phyloP scores from a whole-genome alignment of 345 rosid species.

The Bruguiera gymnorhiza region DNA sequence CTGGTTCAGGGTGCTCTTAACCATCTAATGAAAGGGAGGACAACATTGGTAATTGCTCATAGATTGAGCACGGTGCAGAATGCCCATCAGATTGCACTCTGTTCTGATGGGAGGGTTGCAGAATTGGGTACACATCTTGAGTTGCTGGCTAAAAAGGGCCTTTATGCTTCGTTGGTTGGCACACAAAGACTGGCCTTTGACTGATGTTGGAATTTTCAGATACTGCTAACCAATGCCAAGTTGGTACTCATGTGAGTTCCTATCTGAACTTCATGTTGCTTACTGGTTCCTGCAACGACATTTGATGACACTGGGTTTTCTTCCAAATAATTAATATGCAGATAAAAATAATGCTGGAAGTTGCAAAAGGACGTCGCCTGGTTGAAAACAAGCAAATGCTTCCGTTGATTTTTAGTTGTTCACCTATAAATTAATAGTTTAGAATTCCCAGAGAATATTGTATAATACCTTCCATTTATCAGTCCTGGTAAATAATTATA shows the following conservation, averaged over 20 bases:
- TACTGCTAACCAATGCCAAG: slow-evolving; percentile 29
- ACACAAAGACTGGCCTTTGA: slow-evolving; percentile 95
- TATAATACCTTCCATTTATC: too few relatives aligned
- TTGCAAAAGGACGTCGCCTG: neutral
- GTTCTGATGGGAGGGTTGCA: slow-evolving; percentile 68
- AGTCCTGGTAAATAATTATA: too few relatives aligned
- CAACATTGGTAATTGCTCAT: slow-evolving; percentile 92
- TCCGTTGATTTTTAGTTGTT: neutral
- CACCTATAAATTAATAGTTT: too few relatives aligned
- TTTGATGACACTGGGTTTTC: neutral
- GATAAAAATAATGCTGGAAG: neutral
- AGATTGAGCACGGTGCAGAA: slow-evolving; percentile 93
- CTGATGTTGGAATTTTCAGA: slow-evolving; percentile 24
- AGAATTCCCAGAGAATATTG: too few relatives aligned
- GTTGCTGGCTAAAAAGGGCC: slow-evolving; percentile 65
- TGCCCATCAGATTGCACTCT: slow-evolving; percentile 83
- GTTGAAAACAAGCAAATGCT: slow-evolving; percentile 3
- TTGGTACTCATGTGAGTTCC: neutral
- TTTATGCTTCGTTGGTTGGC: slow-evolving; percentile 79
- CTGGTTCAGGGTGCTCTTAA: slow-evolving; percentile 85
- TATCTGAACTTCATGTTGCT: neutral
- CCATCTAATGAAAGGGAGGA: slow-evolving; percentile 86
- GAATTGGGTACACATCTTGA: slow-evolving; percentile 86
- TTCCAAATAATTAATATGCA: neutral
- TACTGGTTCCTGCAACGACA: neutral